These are phyloP conservation scores for Cenchrus purpureus DNA, from an alignment of 176 grass and related monocot species.

Conservation along the genomic window DNA sequence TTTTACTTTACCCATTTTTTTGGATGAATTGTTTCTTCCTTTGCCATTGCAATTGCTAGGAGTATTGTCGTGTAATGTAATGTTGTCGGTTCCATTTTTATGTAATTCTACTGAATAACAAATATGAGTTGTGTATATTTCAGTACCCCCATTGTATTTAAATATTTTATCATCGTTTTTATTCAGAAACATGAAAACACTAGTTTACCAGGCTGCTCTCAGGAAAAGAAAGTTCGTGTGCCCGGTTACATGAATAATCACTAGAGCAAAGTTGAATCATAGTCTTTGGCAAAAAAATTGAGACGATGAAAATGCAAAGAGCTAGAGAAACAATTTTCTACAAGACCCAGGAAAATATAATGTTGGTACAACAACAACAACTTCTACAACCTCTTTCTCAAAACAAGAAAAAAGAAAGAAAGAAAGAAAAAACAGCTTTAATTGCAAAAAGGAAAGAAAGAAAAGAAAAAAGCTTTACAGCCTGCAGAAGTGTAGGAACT, in stretches of 20 bases:
- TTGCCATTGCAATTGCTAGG: conserved; percentile 42
- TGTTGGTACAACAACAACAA: not conserved
- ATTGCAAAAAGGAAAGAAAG: too few relatives aligned
- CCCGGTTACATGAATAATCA: not conserved
- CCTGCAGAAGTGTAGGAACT: not conserved
- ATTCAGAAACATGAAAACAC: not conserved
- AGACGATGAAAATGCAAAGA: not conserved
- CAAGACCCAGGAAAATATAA: not conserved
- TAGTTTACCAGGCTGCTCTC: not conserved
- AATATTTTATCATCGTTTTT: not conserved
- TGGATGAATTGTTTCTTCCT: not conserved
- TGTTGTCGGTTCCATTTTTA: conserved; percentile 24
- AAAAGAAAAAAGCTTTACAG: not conserved
- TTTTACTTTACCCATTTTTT: conserved; percentile 33
- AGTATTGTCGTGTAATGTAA: conserved; percentile 23
- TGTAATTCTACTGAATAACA: conserved; percentile 45
- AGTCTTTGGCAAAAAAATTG: too few relatives aligned
- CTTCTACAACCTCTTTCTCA: not conserved
- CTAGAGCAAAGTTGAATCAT: not conserved
- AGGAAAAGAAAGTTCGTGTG: not conserved
- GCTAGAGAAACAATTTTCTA: not conserved
- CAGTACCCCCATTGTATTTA: not conserved
- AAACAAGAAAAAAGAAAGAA: not conserved
- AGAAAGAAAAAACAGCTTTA: not conserved
- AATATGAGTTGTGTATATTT: conserved; percentile 5